These are phyloP conservation scores for Ophiocordyceps camponoti-floridani DNA, from an alignment of 2,329 filamentous ascomycete genomes.

Conservation along the genomic window DNA sequence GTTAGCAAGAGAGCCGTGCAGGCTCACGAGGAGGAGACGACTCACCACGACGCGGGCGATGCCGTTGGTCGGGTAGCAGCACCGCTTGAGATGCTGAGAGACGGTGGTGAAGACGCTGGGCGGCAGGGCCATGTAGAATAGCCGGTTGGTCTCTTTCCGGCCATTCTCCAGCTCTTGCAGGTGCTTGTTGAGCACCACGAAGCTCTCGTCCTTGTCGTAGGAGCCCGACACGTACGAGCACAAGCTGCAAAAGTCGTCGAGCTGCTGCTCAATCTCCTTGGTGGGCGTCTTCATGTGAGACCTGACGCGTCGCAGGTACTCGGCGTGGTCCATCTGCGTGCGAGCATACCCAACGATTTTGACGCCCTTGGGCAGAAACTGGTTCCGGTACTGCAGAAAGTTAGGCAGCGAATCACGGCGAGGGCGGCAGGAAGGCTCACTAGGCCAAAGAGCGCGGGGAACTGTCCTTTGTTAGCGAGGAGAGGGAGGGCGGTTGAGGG, in stretches of 20 bases:
- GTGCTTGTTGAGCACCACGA: constrained; percentile 69
- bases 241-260: constrained; percentile 72
- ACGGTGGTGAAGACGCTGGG: constrained; percentile 97
- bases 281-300: constrained; percentile 98
- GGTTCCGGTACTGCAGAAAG: constrained; percentile 69
- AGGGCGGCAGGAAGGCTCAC: constrained; percentile 37
- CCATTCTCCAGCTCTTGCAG: constrained; percentile 71
- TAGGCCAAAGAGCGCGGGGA: constrained; percentile 90
- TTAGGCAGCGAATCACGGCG: background rate
- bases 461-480: constrained; percentile 32
- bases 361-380: constrained; percentile 94
- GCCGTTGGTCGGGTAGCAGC: constrained; percentile 84
- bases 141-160: constrained; percentile 66
- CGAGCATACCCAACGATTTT: constrained; percentile 96
- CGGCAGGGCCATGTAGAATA: constrained; percentile 98
- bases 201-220: constrained; percentile 94
- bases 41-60: constrained; percentile 87
- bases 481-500: background rate
- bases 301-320: constrained; percentile 85
- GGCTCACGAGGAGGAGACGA: no score
- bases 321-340: constrained; percentile 97
- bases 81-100: constrained; percentile 90
- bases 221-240: constrained; percentile 95
- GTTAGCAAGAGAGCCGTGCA: constrained; percentile 9
- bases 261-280: constrained; percentile 90